phyloP scores from a whole-genome alignment of 805 yeast genomes.

The Huiozyma naganishii region DNA sequence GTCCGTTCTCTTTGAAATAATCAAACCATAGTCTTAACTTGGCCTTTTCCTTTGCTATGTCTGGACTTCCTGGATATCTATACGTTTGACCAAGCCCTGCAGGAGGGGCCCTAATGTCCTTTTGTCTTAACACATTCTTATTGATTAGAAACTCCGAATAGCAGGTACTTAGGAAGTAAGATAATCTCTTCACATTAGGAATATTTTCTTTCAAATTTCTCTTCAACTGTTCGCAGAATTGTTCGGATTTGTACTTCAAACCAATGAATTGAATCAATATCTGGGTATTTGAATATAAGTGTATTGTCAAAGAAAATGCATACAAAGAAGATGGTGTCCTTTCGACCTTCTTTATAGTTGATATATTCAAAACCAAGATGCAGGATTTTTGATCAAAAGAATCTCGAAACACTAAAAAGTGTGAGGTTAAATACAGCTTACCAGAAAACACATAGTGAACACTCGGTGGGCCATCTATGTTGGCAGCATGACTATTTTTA shows the following conservation, averaged over 20 bases:
- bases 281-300: conserved; percentile 53
- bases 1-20: conserved; percentile 71
- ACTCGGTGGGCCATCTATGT: neutral
- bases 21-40: conserved; percentile 93
- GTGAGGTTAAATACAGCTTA: conserved; percentile 58
- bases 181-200: conserved; percentile 48
- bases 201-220: conserved; percentile 51
- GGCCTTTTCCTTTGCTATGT: conserved; percentile 63
- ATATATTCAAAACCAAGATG: conserved; percentile 58
- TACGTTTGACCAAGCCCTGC: conserved; percentile 83
- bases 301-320: conserved; percentile 66
- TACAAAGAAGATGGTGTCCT: conserved; percentile 67
- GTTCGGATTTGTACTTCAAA: conserved; percentile 65
- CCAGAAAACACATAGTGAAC: conserved; percentile 42
- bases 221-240: conserved; percentile 62
- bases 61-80: conserved; percentile 85
- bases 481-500: conserved; percentile 1
- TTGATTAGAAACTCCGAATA: conserved; percentile 80
- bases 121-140: conserved; percentile 29
- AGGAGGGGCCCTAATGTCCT: conserved; percentile 43
- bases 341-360: conserved; percentile 76
- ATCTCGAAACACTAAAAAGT: conserved; percentile 66
- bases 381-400: conserved; percentile 59
- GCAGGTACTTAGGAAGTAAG: conserved; percentile 55
- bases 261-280: conserved; percentile 70